A percentile compares a stretch with the other conserved stretches of the same genome.
Conservation (phyloP, 1,284 basidiomycete species). For the Spongispora temasekensis region DNA sequence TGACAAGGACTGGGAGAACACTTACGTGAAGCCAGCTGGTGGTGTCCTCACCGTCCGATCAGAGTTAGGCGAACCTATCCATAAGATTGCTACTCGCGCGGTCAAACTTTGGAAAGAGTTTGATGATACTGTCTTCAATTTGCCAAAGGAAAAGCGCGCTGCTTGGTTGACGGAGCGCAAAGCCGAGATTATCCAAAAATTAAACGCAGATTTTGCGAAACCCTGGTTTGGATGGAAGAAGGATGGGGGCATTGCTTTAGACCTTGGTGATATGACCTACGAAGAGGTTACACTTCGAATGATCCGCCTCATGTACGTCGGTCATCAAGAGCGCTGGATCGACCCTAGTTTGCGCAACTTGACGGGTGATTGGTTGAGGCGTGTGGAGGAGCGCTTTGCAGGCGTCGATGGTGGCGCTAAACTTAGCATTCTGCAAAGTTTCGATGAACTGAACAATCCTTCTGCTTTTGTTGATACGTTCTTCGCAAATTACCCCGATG, state of each 20-base stretch:
- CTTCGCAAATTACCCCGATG: constrained; percentile 84
- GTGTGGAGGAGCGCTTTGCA: constrained; percentile 97
- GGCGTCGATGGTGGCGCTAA: constrained; percentile 83
- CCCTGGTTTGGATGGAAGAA: constrained; percentile 98
- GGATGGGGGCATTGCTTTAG: constrained; percentile 80
- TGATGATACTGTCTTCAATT: constrained; percentile 92
- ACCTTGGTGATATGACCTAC: constrained; percentile 97
- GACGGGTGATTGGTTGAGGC: constrained; percentile 95
- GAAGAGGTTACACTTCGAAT: constrained; percentile 93
- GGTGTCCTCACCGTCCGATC: constrained; percentile 97
- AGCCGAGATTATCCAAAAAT: constrained; percentile 87
- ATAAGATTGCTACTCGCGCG: constrained; percentile 96
- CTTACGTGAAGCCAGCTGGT: constrained; percentile 92
- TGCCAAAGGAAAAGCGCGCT: constrained; percentile 92
- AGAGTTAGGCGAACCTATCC: constrained; percentile 98
- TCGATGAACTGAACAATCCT: constrained; percentile 83
- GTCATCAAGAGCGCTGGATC: constrained; percentile 92
- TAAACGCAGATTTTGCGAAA: constrained; percentile 96
- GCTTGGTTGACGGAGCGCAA: constrained; percentile 88
- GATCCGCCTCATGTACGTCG: constrained; percentile 91
- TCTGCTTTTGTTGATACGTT: constrained; percentile 77
- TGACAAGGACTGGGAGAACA: constrained; percentile 92
- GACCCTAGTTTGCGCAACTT: constrained; percentile 93
- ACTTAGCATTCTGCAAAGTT: constrained; percentile 90
- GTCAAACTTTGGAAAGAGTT: constrained; percentile 99